phyloP scores from a whole-genome alignment of 257 asterid genomes.

The Verbascum thapsus region DNA sequence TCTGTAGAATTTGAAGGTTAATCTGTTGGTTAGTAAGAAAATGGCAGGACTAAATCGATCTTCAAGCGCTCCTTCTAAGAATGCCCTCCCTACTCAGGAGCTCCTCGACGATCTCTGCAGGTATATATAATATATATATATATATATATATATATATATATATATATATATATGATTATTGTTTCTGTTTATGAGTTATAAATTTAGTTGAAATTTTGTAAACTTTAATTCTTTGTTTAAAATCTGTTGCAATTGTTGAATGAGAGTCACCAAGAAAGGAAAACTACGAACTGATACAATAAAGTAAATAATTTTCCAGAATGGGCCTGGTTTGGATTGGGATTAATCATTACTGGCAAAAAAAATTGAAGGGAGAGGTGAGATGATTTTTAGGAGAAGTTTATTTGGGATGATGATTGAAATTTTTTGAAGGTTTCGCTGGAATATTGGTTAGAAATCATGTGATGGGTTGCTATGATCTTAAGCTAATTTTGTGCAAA shows the following conservation, averaged over 20 bases:
- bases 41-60: conserved; percentile 69
- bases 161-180: background rate
- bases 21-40: conserved; percentile 20
- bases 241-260: background rate
- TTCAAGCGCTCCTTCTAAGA: conserved; percentile 45
- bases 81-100: conserved; percentile 91
- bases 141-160: background rate
- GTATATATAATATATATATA: too few relatives aligned
- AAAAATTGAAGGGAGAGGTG: background rate
- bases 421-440: conserved; percentile 14
- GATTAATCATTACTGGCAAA: background rate
- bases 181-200: background rate
- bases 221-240: background rate
- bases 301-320: background rate
- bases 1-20: background rate
- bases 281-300: background rate
- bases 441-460: background rate
- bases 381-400: background rate
- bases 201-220: background rate
- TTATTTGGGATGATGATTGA: conserved; percentile 1
- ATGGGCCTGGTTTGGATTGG: conserved; percentile 2
- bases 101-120: conserved; percentile 72
- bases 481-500: background rate
- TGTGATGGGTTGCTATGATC: background rate
- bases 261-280: background rate